Base-by-base conservation (phyloP, 371 early-diverging fungal species). In the Rhizopus sp. region DNA sequence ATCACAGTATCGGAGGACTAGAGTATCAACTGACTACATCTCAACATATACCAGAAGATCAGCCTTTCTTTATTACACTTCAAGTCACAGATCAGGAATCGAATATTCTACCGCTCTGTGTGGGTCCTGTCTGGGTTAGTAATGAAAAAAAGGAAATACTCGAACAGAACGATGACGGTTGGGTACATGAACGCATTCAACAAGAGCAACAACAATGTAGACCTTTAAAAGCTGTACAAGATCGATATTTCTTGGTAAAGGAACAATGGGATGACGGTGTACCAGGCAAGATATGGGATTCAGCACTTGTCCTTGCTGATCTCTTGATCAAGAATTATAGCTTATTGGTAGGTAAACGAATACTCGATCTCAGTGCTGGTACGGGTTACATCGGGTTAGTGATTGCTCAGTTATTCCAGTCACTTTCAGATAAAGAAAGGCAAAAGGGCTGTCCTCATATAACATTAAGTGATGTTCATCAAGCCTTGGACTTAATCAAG, bases 211-310 rank as follows among this genome's bases (percentile, higher is more conserved):
- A 53, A 29, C 31, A 31, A 53, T 41, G 46, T 40, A 15, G 59
- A 38, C 39, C 40, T 13, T 9, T 59, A 7, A 29, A 52, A 3
- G 17, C 31, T 12, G 23, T 0, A 8, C 6, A 48, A 12, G 17
- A 35, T 17, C 37, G 15, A 2, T 54, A 58, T 30, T 39, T 72
- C 33, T 37, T 80, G 13, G 49, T 78, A n/a, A 64, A 75, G 39
- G 83, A 82, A 48, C 49, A 59, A 3, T 77, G 79, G 76, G 68
- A 77, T 23, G 52, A 58, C 31, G 69, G 73, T 9, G 74, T 77
- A 30, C 80, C 79, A 13, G 83, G 81, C 16, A 81, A 79, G 38
- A 57, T 79, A 33, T 82, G 83, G 83, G 81, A 82, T 55, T 81
- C 81, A 0, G 83, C 83, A 0, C 66, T 80, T 31, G 71, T 73